These are phyloP conservation scores for Spinacia oleracea DNA, from an alignment of 179 eudicot genomes.

Conservation along the genomic window DNA sequence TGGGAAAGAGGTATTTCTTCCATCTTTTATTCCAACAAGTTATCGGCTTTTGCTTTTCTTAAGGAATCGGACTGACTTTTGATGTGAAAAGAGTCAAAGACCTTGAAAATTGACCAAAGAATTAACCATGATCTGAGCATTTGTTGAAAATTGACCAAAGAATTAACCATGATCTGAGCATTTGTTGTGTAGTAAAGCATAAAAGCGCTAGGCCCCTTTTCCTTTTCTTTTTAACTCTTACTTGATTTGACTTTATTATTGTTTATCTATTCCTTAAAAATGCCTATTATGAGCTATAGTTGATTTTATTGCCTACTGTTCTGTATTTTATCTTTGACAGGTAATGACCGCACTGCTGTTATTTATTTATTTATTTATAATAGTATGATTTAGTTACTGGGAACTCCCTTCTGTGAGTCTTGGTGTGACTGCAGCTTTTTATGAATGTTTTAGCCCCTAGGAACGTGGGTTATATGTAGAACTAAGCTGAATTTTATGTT, in stretches of 20 bases:
- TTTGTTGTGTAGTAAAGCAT: not conserved
- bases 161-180: not conserved
- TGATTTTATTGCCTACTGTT: not conserved
- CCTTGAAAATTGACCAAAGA: not conserved
- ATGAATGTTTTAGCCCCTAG: not conserved
- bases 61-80: not conserved
- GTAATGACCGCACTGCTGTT: not conserved
- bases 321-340: not conserved
- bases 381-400: not conserved
- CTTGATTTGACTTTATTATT: not conserved
- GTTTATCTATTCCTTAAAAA: too few species aligned
- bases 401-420: not conserved
- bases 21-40: not conserved
- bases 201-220: not conserved
- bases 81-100: not conserved
- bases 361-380: not conserved
- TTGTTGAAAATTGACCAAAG: not conserved
- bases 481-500: not conserved
- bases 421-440: not conserved
- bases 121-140: not conserved
- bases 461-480: not conserved
- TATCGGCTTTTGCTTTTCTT: not conserved
- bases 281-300: not conserved
- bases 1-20: conserved; percentile 60
- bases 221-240: not conserved